These are phyloP conservation scores for Claviceps pazoutovae DNA, from an alignment of 2,329 filamentous ascomycete species.

Conservation along the genomic window DNA sequence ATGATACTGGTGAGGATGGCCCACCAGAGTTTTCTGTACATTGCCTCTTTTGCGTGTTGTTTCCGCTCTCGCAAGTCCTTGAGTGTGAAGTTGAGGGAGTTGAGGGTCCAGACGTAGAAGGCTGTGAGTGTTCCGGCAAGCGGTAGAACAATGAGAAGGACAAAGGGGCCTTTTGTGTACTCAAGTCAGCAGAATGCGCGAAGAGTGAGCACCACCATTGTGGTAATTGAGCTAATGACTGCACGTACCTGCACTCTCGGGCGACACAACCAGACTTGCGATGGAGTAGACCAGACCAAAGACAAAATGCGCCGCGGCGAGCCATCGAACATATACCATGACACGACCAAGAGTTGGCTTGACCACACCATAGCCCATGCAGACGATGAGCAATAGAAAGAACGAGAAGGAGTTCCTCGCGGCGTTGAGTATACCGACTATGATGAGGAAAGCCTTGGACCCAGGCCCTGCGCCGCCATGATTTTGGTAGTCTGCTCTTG, in stretches of 20 bases:
- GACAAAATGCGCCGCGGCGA: slow-evolving; percentile 84
- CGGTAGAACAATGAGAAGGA: slow-evolving; percentile 85
- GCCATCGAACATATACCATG: slow-evolving; percentile 85
- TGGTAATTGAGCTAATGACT: too few relatives aligned
- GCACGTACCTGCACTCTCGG: slow-evolving; percentile 59
- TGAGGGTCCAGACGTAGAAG: slow-evolving; percentile 98
- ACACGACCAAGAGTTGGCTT: slow-evolving; percentile 83
- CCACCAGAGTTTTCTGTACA: slow-evolving; percentile 99
- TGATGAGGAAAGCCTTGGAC: slow-evolving; percentile 72
- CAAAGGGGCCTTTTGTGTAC: slow-evolving; percentile 51
- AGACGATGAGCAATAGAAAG: slow-evolving; percentile 93
- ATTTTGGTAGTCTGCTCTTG: slow-evolving; percentile 67
- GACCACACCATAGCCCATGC: slow-evolving; percentile 98
- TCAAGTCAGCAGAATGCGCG: slow-evolving; percentile 9
- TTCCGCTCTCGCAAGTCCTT: slow-evolving; percentile 93
- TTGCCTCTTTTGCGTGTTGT: slow-evolving; percentile 80
- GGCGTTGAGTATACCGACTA: slow-evolving; percentile 88
- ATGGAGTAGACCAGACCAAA: slow-evolving; percentile 91
- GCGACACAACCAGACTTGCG: slow-evolving; percentile 75
- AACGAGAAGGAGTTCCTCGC: slow-evolving; percentile 96
- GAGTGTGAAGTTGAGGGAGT: slow-evolving; percentile 85
- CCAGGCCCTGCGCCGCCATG: slow-evolving; percentile 70
- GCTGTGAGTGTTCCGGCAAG: slow-evolving; percentile 84
- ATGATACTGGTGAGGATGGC: slow-evolving; percentile 84
- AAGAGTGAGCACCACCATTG: not conserved